These are phyloP conservation scores for Crataegus laevigata DNA, from an alignment of 306 rosid genomes.

Conservation along the genomic window DNA sequence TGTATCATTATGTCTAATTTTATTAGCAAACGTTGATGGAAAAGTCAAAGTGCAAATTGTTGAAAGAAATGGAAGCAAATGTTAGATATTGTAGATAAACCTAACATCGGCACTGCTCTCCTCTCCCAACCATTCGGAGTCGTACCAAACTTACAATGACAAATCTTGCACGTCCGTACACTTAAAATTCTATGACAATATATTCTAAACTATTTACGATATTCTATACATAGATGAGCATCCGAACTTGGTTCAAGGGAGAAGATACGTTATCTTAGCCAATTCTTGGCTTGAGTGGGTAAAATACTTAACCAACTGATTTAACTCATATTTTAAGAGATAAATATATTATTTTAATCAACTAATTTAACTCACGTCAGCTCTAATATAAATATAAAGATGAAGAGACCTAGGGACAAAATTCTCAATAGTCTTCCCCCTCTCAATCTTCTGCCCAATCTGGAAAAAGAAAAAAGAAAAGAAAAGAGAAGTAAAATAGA, in stretches of 20 bases:
- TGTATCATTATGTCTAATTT: no score
- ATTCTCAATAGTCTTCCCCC: not conserved
- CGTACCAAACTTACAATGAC: conserved; percentile 31
- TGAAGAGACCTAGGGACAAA: not conserved
- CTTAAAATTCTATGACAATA: no score
- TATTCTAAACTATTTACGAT: no score
- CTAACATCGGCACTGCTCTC: conserved; percentile 29
- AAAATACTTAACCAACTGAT: no score
- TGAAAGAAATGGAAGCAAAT: conserved; percentile 35
- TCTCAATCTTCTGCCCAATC: not conserved
- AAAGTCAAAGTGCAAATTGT: conserved; percentile 38
- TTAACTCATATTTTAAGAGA: not conserved
- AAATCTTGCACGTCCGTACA: conserved; percentile 20
- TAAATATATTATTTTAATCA: no score
- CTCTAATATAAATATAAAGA: not conserved
- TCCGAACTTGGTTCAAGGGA: no score
- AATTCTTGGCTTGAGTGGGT: no score
- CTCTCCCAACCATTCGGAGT: conserved; percentile 10
- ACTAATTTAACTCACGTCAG: not conserved
- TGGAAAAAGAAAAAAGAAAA: not conserved
- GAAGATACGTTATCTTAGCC: no score
- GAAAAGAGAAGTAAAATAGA: not conserved
- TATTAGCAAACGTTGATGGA: not conserved
- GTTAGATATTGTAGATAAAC: conserved; percentile 30
- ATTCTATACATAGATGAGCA: no score